Percentiles rank a stretch among this genome's conserved stretches.
These are phyloP conservation scores for Apophysomyces ossiformis DNA, from an alignment of 371 early-diverging fungal species.

Conservation along the genomic window DNA sequence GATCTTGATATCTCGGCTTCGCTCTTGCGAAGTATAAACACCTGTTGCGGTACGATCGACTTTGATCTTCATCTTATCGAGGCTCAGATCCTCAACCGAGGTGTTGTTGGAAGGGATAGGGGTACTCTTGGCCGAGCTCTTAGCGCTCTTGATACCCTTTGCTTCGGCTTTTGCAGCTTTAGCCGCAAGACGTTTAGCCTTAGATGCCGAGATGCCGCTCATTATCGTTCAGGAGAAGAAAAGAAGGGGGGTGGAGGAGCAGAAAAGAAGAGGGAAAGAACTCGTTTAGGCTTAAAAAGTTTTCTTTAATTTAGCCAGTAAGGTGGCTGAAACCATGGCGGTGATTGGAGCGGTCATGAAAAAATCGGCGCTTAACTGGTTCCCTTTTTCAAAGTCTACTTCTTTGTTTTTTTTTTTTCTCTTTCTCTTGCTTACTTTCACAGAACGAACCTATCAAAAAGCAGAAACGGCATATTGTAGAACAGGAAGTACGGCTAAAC, in stretches of 20 bases:
- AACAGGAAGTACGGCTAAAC: no score
- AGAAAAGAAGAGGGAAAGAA: neutral
- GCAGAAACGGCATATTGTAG: no score
- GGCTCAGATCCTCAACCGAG: conserved; percentile 39
- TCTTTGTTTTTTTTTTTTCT: no score
- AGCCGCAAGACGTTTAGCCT: conserved; percentile 84
- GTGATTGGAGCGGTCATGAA: conserved; percentile 1
- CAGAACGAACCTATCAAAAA: no score
- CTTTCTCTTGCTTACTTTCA: no score
- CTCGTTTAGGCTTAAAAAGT: neutral
- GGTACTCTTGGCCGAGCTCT: conserved; percentile 35
- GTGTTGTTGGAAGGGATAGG: conserved; percentile 44
- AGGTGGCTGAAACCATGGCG: conserved; percentile 12
- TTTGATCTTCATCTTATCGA: conserved; percentile 45
- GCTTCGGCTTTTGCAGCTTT: conserved; percentile 66
- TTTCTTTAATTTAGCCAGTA: neutral
- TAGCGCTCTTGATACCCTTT: conserved; percentile 32
- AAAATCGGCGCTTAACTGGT: neutral
- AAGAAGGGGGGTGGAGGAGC: conserved; percentile 5
- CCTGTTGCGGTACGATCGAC: conserved; percentile 88
- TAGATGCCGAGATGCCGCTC: conserved; percentile 67
- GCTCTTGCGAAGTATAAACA: conserved; percentile 91
- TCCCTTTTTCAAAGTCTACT: neutral
- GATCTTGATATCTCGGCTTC: conserved; percentile 95
- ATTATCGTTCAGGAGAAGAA: conserved; percentile 16